phyloP scores from a whole-genome alignment of 106 monocot genomes.

The Cymbidium sinense region DNA sequence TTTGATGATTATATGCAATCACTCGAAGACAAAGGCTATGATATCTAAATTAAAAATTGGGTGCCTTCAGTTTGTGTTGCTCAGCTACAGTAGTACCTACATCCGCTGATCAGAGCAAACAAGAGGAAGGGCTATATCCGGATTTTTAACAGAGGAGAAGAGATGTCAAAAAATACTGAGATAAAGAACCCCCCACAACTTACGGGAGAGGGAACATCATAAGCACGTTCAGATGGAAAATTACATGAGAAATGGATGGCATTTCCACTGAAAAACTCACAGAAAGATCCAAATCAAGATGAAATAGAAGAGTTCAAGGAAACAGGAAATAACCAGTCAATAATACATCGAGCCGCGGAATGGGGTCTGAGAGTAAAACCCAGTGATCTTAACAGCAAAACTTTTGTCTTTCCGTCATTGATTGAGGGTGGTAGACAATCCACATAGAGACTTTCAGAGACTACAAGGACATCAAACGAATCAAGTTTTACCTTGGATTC shows the following conservation, averaged over 20 bases:
- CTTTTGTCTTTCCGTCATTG: conserved; percentile 9
- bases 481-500: conserved; percentile 14
- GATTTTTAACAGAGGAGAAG: not conserved
- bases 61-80: not conserved
- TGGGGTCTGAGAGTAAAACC: conserved; percentile 15
- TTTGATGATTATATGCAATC: conserved; percentile 73
- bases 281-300: not conserved
- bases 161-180: not conserved
- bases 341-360: conserved; percentile 22
- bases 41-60: not conserved
- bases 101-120: too few species aligned
- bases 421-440: conserved; percentile 14
- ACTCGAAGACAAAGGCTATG: conserved; percentile 45
- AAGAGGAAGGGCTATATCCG: too few species aligned
- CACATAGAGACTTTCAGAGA: conserved; percentile 13
- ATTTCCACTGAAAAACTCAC: conserved; percentile 23
- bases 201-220: not conserved
- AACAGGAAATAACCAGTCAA: not conserved
- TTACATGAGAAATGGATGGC: conserved; percentile 57
- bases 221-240: not conserved
- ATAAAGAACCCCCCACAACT: not conserved
- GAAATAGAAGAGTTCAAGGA: conserved; percentile 20
- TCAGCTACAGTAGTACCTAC: not conserved
- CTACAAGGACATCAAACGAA: conserved; percentile 24
- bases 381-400: conserved; percentile 5